phyloP scores from a whole-genome alignment of 2,329 filamentous ascomycete species.

The Ceratocystiopsis sp. region DNA sequence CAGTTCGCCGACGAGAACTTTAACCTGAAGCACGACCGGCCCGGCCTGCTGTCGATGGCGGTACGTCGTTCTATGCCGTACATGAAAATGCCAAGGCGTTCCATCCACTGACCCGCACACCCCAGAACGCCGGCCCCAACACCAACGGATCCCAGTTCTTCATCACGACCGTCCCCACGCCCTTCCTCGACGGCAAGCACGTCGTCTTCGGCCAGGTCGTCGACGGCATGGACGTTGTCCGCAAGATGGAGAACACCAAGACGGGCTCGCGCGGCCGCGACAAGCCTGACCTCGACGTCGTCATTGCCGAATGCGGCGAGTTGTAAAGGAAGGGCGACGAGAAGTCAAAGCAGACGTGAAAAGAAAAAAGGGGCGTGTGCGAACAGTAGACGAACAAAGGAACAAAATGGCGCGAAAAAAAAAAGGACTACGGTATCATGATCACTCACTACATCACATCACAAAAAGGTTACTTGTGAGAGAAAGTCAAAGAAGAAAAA shows the following conservation, averaged over 20 bases:
- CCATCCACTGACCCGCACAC: background rate
- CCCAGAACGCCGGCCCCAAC: constrained; percentile 76
- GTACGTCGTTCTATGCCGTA: constrained; percentile 44
- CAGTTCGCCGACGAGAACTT: constrained; percentile 90
- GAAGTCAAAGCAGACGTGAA: no score
- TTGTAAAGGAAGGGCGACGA: constrained; percentile 40
- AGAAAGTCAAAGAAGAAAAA: no score
- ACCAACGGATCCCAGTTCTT: constrained; percentile 97
- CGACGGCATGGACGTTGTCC: constrained; percentile 78
- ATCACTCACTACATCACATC: no score
- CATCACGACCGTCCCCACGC: constrained; percentile 76
- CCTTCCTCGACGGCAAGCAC: constrained; percentile 83
- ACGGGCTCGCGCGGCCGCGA: constrained; percentile 59
- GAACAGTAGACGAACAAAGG: no score
- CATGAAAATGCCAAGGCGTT: no score
- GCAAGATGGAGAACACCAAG: constrained; percentile 82
- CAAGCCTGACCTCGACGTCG: constrained; percentile 69
- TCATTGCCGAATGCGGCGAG: constrained; percentile 77
- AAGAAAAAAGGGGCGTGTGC: background rate
- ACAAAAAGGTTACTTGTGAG: no score
- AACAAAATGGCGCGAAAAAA: no score
- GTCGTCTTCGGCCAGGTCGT: constrained; percentile 88
- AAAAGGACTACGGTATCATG: background rate
- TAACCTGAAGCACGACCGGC: constrained; percentile 54
- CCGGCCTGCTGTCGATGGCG: constrained; percentile 84